These are phyloP conservation scores for Stenocarpella maydis DNA, from an alignment of 2,329 filamentous ascomycete genomes.

Conservation along the genomic window DNA sequence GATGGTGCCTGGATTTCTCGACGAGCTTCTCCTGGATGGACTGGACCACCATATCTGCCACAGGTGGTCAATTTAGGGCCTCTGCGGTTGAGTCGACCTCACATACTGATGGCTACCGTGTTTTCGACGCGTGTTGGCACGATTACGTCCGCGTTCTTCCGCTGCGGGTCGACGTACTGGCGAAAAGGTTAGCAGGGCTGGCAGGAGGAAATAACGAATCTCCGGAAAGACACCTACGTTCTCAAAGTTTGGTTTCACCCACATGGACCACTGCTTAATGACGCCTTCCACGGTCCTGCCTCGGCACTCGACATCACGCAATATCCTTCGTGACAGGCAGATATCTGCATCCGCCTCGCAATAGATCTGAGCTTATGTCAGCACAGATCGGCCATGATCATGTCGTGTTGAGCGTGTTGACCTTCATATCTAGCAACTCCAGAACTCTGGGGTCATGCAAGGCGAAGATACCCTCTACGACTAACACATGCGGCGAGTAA, in stretches of 20 bases:
- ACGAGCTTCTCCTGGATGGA: constrained; percentile 89
- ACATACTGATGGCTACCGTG: constrained; percentile 81
- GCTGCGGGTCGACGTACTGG: constrained; percentile 87
- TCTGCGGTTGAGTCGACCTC: not conserved
- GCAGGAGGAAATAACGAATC: not conserved
- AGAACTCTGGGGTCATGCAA: constrained; percentile 87
- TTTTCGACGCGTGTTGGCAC: constrained; percentile 96
- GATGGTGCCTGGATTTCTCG: constrained; percentile 85
- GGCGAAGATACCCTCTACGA: constrained; percentile 95
- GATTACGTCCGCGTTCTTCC: constrained; percentile 92
- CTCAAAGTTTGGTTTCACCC: constrained; percentile 96
- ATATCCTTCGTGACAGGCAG: constrained; percentile 85
- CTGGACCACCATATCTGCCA: constrained; percentile 79
- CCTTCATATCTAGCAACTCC: constrained; percentile 89
- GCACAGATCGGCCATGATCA: not conserved
- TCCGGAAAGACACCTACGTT: constrained; percentile 54
- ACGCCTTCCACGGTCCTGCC: constrained; percentile 93
- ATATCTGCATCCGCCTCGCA: constrained; percentile 96
- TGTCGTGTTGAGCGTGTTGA: constrained; percentile 45
- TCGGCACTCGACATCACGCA: constrained; percentile 88
- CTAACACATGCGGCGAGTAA: constrained; percentile 95
- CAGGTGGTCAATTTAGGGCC: not conserved
- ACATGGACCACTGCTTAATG: constrained; percentile 97
- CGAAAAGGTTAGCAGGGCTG: constrained; percentile 34
- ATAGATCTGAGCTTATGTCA: constrained; percentile 70